These are phyloP conservation scores for Pigoraptor vietnamica DNA, from an alignment of 78 protist species.

Conservation along the genomic window DNA sequence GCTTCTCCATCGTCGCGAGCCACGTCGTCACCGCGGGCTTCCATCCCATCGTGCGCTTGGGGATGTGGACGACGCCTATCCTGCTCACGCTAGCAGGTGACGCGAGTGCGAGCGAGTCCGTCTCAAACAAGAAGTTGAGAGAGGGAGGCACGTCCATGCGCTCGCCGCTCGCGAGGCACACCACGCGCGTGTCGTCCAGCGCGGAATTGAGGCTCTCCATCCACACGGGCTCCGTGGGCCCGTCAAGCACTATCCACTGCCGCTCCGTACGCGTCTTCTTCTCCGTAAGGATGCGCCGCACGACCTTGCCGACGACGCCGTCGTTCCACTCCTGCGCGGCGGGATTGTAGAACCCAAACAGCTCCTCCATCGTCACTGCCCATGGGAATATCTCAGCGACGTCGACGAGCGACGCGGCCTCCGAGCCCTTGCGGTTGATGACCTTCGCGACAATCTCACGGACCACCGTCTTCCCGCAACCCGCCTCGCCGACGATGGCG, in stretches of 20 bases:
- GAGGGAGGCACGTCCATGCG: slow-evolving; percentile 38
- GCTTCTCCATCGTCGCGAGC: not conserved
- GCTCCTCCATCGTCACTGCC: slow-evolving; percentile 44
- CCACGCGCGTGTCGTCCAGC: slow-evolving; percentile 78
- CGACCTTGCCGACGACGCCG: slow-evolving; percentile 48
- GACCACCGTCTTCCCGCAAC: slow-evolving; percentile 57
- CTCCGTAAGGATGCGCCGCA: not conserved
- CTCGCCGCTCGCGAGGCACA: slow-evolving; percentile 61
- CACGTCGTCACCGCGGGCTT: slow-evolving; percentile 8
- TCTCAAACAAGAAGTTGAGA: slow-evolving; percentile 62
- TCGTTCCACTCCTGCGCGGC: slow-evolving; percentile 59
- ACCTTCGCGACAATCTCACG: slow-evolving; percentile 23
- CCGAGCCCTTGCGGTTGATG: not conserved
- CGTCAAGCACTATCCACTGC: slow-evolving; percentile 60
- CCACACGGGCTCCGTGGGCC: slow-evolving; percentile 75
- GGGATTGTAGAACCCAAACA: slow-evolving; percentile 52
- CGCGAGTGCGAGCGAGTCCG: slow-evolving; percentile 50
- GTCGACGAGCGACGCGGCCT: not conserved
- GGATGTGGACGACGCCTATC: slow-evolving; percentile 62
- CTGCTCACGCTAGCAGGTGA: slow-evolving; percentile 78
- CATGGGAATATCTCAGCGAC: slow-evolving; percentile 59
- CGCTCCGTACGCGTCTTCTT: not conserved
- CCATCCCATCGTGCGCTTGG: slow-evolving; percentile 41
- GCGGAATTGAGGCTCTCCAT: slow-evolving; percentile 63
- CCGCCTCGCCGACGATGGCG: slow-evolving; percentile 78